phyloP scores from a whole-genome alignment of 192 early-diverging fungal species.

The Haplosporangium gracile region DNA sequence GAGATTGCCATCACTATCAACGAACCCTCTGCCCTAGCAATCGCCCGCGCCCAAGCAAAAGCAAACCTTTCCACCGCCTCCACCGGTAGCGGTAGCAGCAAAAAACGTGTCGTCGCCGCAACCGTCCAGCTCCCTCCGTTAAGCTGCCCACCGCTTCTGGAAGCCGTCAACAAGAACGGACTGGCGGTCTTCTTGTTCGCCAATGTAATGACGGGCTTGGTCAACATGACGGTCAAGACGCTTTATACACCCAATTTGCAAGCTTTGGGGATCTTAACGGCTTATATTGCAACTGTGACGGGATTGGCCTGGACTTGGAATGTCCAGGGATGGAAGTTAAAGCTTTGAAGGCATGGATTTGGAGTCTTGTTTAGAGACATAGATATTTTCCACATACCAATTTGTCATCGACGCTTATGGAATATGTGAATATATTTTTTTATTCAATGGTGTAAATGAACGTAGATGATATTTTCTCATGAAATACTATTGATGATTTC shows the following conservation, averaged over 20 bases:
- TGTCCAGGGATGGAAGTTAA: slow-evolving; percentile 50
- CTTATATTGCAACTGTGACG: slow-evolving; percentile 69
- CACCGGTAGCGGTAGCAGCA: slow-evolving; percentile 56
- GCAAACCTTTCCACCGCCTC: slow-evolving; percentile 56
- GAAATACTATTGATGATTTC: background rate
- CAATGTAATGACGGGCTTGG: slow-evolving; percentile 88
- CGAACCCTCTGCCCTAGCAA: slow-evolving; percentile 38
- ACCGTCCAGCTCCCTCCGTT: slow-evolving; percentile 57
- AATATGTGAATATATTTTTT: too few relatives aligned
- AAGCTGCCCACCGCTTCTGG: slow-evolving; percentile 70
- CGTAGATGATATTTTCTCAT: too few relatives aligned
- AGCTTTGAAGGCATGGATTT: slow-evolving; percentile 21
- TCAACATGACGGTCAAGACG: slow-evolving; percentile 88
- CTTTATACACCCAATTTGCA: slow-evolving; percentile 64
- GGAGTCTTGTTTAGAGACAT: background rate
- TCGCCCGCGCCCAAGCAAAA: slow-evolving; percentile 40
- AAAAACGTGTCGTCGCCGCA: slow-evolving; percentile 58
- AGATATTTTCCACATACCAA: background rate
- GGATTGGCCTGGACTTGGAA: slow-evolving; percentile 49
- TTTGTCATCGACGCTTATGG: too few relatives aligned
- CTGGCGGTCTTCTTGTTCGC: slow-evolving; percentile 89
- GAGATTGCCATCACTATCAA: slow-evolving; percentile 58
- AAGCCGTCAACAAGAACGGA: slow-evolving; percentile 85
- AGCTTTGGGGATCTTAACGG: slow-evolving; percentile 61
- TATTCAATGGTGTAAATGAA: too few relatives aligned